Base-by-base conservation (phyloP, 495 filamentous ascomycete genomes). In the Bacidia rubella region DNA sequence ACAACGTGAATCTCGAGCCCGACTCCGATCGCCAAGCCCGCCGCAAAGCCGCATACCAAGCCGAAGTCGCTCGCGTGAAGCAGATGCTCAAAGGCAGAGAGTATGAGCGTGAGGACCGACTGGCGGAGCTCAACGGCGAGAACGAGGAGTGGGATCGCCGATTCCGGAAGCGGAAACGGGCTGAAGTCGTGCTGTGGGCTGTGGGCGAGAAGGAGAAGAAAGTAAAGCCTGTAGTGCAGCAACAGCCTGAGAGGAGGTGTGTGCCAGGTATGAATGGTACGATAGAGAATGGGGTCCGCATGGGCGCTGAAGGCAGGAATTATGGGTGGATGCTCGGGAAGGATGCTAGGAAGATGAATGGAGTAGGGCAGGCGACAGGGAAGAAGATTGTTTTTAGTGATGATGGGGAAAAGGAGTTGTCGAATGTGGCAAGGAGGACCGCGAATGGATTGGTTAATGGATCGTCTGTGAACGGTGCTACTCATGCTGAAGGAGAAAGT, bases 1-100 rank as follows among this genome's bases (percentile, higher is more conserved):
- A n/a, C 52, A 38, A 44, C n/a, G n/a, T n/a, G n/a, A n/a, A n/a
- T 46, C 1, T 7, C 23, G 7, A 41, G 25, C 15, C 51, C 27
- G 40, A 50, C 11, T n/a, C 47, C 2, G 47, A 22, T 26, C 50
- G 52, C 59, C 47, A 54, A 26, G 65, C 68, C 53, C 60, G 59
- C 44, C 70, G 68, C 50, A 67, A 73, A 41, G 67, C 64, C 48
- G 64, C 74, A 40, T 85, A 86, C 52, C 68, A 77, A 39, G 70
- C 73, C 32, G 73, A 78, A 17, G 66, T 85, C 45, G 65, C 71
- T 11, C 57, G 63, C 2, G 71, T 74, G 49, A 63, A 70, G 51
- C 58, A 57, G 29, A 54, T 46, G 7, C 48, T 74, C 57, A 57
- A 35, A 47, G 62, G 56, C 2, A 61, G 55, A 3, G 61, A 70